These are phyloP conservation scores for Trichomonas tenax DNA, from an alignment of 208 protist species.

Conservation along the genomic window DNA sequence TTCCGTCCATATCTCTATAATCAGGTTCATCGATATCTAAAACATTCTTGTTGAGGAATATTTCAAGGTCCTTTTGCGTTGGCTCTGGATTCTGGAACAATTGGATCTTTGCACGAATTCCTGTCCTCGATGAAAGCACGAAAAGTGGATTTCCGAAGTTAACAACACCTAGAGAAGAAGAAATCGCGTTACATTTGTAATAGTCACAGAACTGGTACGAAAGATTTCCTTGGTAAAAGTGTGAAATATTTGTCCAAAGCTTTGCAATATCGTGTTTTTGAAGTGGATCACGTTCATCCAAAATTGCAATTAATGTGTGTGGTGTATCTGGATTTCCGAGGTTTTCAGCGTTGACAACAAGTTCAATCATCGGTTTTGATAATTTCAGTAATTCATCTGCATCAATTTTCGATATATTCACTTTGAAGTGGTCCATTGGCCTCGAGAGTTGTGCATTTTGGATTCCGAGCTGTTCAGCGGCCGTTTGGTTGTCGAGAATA, in stretches of 20 bases:
- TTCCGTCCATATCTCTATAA: not conserved
- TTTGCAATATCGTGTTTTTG: not conserved
- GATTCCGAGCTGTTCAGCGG: not conserved
- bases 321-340: not conserved
- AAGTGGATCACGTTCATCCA: not conserved
- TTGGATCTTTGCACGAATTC: not conserved
- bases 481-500: not conserved
- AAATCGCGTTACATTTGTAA: not conserved
- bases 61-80: not conserved
- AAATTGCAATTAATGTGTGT: not conserved
- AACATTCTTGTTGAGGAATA: not conserved
- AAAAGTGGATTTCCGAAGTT: not conserved
- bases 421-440: not conserved
- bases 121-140: not conserved
- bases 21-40: not conserved
- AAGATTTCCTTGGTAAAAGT: not conserved
- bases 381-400: not conserved
- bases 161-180: not conserved
- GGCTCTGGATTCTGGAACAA: not conserved
- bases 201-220: conserved; percentile 8
- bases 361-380: not conserved
- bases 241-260: not conserved
- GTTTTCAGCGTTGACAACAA: conserved; percentile 41
- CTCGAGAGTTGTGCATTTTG: not conserved
- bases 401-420: not conserved